Base-by-base conservation (phyloP, 2,329 filamentous ascomycete species). In the Ilyonectria mors-panacis region DNA sequence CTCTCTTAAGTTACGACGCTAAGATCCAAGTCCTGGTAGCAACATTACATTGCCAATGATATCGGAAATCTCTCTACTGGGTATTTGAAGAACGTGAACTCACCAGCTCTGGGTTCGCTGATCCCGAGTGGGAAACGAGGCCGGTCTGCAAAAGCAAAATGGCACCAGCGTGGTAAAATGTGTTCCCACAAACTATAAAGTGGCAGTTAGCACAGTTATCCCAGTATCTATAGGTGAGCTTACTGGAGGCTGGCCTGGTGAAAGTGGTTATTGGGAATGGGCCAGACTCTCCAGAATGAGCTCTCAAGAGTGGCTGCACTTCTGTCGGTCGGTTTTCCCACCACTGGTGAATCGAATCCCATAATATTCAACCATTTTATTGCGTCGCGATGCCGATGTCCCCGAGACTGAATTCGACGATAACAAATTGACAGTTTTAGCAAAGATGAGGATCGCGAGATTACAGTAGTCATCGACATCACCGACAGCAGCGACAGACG, bases 391-490 rank as follows among this genome's bases (percentile, higher is more conserved):
- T 48, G 30, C 1, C 30, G 19, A 6, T n/a, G 28, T 13, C 47
- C 48, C 63, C 59, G 55, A 13, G 17, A 2, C 33, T 62, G 42
- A 15, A 56, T 48, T 37, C 50, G 63, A 17, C 44, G 28, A 54
- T 59, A 69, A 10, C 48, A 66, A 30, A 53, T 64, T 69, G 12
- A 69, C 42, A 28, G 59, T 63, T 42, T 58, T 63, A 2, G 67
- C 63, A 19, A 69, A 69, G 10, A 58, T 28, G 9, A 69, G 37
- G 6, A 63, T 66, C n/a, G 63, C 47, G 0, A 69, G 47, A 45
- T 69, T 66, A 48, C 67, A 69, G 44, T 64, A 69, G 44, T 69
- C 63, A 26, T 69, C 67, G 7, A 66, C 12, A 8, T 63, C 26
- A 6, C 55, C 67, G 6, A 6, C 51, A 0, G 35, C 28, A 13